Percentiles rank a stretch among this genome's conserved stretches.
phyloP scores from a whole-genome alignment of 1,139 yeast genomes.

The Sugiyamaella xylanicola region DNA sequence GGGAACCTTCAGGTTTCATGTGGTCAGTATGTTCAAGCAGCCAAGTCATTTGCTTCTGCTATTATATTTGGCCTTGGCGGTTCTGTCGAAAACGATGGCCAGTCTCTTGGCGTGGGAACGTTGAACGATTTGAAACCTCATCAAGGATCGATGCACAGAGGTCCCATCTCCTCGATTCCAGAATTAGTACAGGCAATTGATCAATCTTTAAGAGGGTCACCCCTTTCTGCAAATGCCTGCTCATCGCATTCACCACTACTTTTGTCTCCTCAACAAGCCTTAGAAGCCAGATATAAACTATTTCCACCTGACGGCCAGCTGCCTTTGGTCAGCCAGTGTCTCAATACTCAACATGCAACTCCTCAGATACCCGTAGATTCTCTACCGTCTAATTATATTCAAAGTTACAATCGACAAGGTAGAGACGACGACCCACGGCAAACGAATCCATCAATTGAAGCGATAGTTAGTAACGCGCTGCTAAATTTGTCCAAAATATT shows the following conservation, averaged over 20 bases:
- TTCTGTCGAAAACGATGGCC: conserved; percentile 9
- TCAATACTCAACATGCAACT: neutral
- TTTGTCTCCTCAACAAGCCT: conserved; percentile 27
- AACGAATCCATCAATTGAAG: conserved; percentile 17
- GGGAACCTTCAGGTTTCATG: conserved; percentile 35
- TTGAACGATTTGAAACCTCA: conserved; percentile 1
- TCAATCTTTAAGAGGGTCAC: conserved; percentile 3
- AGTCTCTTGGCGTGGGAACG: conserved; percentile 8
- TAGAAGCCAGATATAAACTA: conserved; percentile 23
- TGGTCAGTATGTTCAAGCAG: conserved; percentile 27
- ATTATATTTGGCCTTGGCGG: conserved; percentile 23
- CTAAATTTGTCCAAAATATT: conserved; percentile 41
- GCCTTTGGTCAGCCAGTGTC: conserved; percentile 24
- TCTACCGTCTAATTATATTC: conserved; percentile 18
- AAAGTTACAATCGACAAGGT: neutral
- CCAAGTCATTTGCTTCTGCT: conserved; percentile 30
- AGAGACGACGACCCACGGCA: conserved; percentile 2
- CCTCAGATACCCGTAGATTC: conserved; percentile 16
- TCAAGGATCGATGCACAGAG: neutral
- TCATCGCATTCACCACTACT: conserved; percentile 20
- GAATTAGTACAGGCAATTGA: conserved; percentile 2
- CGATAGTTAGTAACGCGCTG: conserved; percentile 37
- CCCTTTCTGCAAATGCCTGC: conserved; percentile 7
- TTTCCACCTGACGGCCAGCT: conserved; percentile 28
- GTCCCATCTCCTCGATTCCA: conserved; percentile 10